Conservation (phyloP, 805 yeast genomes). For the Citeromyces matritensis region DNA sequence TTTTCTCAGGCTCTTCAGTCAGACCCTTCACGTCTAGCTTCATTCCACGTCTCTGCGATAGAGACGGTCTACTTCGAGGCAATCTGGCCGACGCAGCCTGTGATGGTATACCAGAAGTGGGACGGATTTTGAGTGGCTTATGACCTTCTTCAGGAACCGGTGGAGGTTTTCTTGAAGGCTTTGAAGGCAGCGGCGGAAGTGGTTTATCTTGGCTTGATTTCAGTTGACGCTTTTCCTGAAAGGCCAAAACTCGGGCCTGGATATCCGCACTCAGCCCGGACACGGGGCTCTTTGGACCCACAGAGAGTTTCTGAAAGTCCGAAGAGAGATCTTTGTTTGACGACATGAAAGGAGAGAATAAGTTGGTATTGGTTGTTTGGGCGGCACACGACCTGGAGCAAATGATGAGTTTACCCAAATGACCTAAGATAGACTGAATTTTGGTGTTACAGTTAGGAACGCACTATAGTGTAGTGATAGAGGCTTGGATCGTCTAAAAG, state of each 20-base stretch:
- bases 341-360: too few species aligned
- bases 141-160: slow-evolving; percentile 2
- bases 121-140: slow-evolving; percentile 1
- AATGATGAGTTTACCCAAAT: too few species aligned
- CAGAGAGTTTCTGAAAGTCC: not conserved
- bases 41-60: slow-evolving; percentile 42
- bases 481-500: too few species aligned
- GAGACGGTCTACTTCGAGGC: slow-evolving; percentile 9
- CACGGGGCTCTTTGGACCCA: not conserved
- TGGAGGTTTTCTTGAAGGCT: slow-evolving; percentile 4
- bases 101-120: slow-evolving; percentile 3
- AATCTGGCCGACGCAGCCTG: slow-evolving; percentile 2
- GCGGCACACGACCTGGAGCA: too few species aligned
- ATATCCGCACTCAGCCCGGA: too few species aligned
- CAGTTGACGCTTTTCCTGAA: slow-evolving; percentile 65
- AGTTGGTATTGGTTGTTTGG: too few species aligned
- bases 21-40: slow-evolving; percentile 21
- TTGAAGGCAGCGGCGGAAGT: slow-evolving; percentile 23
- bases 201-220: slow-evolving; percentile 10
- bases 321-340: too few species aligned
- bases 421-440: too few species aligned
- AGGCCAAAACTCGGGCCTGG: slow-evolving; percentile 63
- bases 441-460: too few species aligned
- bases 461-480: too few species aligned
- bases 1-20: slow-evolving; percentile 2